Conservation (phyloP, 805 yeast genomes). For the Kurtzmaniella cleridarum region DNA sequence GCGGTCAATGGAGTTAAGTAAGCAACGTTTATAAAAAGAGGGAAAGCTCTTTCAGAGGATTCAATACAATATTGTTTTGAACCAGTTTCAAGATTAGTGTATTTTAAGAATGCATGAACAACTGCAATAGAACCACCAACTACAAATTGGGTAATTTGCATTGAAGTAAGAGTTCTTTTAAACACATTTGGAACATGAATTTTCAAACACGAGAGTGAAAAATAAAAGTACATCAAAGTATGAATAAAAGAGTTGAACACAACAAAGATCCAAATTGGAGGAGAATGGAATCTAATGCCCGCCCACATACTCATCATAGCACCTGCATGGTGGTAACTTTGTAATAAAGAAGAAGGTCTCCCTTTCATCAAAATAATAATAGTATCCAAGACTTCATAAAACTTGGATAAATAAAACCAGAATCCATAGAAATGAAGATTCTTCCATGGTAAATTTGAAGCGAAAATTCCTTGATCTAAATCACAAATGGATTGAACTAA, state of each 20-base stretch:
- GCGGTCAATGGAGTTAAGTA: conserved; percentile 66
- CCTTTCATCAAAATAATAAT: conserved; percentile 64
- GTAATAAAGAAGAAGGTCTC: conserved; percentile 58
- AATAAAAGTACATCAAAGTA: conserved; percentile 69
- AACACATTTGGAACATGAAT: conserved; percentile 51
- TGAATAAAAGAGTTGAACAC: conserved; percentile 77
- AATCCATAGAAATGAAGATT: conserved; percentile 55
- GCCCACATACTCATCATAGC: conserved; percentile 83
- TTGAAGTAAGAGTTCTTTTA: conserved; percentile 56
- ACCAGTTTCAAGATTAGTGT: conserved; percentile 44
- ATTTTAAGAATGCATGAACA: conserved; percentile 56
- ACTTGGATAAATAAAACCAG: conserved; percentile 65
- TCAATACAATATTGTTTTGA: conserved; percentile 45
- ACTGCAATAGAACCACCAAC: conserved; percentile 67
- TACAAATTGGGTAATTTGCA: conserved; percentile 66
- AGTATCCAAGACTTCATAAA: conserved; percentile 68
- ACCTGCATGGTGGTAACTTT: conserved; percentile 74
- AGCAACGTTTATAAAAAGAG: conserved; percentile 54
- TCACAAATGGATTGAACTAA: conserved; percentile 56
- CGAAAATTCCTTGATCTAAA: conserved; percentile 54
- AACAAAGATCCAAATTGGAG: conserved; percentile 78
- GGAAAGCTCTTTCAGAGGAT: conserved; percentile 57
- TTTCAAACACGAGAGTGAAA: conserved; percentile 53
- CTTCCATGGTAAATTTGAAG: conserved; percentile 12
- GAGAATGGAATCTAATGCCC: conserved; percentile 62